Evolutionary conservation across 2,329 filamentous ascomycete genomes (phyloP), one percentile per base, ranked within the genome.

Genomic region (Microsporum audouinii): DNA sequence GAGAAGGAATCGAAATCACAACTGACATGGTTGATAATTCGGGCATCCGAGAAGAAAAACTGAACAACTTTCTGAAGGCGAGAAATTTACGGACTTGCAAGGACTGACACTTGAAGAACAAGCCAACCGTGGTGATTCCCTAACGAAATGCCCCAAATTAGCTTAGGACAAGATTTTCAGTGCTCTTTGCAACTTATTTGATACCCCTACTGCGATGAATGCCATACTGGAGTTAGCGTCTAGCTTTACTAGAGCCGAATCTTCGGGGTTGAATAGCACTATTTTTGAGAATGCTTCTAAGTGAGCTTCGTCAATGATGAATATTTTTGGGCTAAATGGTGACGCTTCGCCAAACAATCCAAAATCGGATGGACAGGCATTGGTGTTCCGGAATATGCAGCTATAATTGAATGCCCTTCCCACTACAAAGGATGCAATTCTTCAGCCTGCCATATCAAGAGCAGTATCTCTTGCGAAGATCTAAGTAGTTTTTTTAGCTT

Each of bases 1-100:
- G 89, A 67, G 89, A 95, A 58, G 89, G 89, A 1, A 86, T 96
- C 34, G 92, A 96, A 70, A 94, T 96, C 64, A 92, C 90, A 0
- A 85, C 88, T 1, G 89, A 91, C 61, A 85, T 96, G 75, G 81
- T 89, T 62, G 84, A 84, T 47, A 83, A 86, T 67, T 88, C 87
- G 5, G 83, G 85, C 61, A 83, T 81, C 49, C 96, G 90, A 88
- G 91, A 96, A 71, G 84, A 85, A 57, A 87, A 86, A 17, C 77
- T 95, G 34, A 88, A 88, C 72, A 86, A 85, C 70, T 86, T 86
- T 71, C 74, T 84, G 62, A 84, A 84, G 65, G 74, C 80, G 34
- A 79, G 77, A 49, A 80, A 84, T 65, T 80, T 3, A 53, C 68
- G 2, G 64, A 68, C 29, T 57, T 71, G 33, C 64, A 41, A 65